Evolutionary conservation across 2,329 filamentous ascomycete genomes (phyloP), one percentile per base, ranked within the genome.

Genomic region (Leptodontidium sp.): DNA sequence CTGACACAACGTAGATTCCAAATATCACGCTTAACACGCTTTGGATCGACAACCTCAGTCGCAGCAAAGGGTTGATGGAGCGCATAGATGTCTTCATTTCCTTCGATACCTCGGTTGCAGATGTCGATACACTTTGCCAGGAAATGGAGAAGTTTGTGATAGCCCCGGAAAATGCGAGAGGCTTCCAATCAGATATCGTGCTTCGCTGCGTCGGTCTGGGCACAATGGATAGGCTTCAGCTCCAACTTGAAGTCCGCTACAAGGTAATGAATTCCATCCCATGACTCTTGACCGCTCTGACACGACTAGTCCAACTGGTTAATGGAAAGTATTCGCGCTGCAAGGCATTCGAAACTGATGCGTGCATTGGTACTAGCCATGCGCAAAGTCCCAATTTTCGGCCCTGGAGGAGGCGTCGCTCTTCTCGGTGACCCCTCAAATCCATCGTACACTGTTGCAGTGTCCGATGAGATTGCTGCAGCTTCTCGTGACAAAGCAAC

Each of bases 341-440:
- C 90, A 7, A 89, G 93, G 63, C 90, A 94, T 70, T 96, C 92
- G 79, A 97, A 97, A 81, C 97, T 98, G 82, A 96, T 98, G 88
- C 97, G 93, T 77, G 94, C 94, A 0, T 84, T 98, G 70, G 89
- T 94, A 1, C 80, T 93, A 9, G 93, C 94, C 1, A 82, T 97
- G 70, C 92, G 93, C 81, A 93, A 90, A 81, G 86, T 98, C 21
- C 94, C 93, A 15, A 94, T 98, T 76, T 86, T 91, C 74, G 89
- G 84, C 14, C 94, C 94, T 65, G 93, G 90, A 58, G 93, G 91
- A 68, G 91, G 90, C 65, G 29, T 32, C 4, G 53, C 63, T 38
- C 55, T 65, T 26, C 49, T 70, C 7, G 83, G 82, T 68, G 87
- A 88, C 66, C 86, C 91, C 3, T 87, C 85, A 49, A 94, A 95